Conservation (phyloP, 108 stramenopile species). For the Licmophora abbreviata region DNA sequence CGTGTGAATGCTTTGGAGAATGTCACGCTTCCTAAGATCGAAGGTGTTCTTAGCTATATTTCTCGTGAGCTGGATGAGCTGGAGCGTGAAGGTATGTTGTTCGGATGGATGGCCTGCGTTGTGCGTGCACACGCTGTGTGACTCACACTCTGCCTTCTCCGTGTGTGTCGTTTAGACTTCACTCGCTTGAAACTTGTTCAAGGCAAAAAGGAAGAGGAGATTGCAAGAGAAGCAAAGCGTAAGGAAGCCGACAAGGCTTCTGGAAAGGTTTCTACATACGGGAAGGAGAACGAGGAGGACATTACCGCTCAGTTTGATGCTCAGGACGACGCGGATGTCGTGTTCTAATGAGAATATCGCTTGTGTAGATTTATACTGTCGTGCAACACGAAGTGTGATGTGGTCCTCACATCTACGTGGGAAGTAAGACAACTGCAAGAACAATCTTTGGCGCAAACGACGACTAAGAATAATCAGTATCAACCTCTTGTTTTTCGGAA, state of each 20-base stretch:
- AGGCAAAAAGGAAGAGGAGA: conserved; percentile 64
- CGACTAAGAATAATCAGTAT: too few species aligned
- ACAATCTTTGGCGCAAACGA: too few species aligned
- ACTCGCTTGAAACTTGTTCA: conserved; percentile 96
- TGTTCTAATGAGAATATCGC: conserved; percentile 49
- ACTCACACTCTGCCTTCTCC: background rate
- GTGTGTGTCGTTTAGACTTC: conserved; percentile 50
- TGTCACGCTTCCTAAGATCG: conserved; percentile 97
- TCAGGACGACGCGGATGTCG: conserved; percentile 78
- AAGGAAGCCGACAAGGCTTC: conserved; percentile 10
- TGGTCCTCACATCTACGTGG: too few species aligned
- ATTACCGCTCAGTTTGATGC: conserved; percentile 78
- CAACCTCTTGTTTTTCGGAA: too few species aligned
- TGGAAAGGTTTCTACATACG: conserved; percentile 11
- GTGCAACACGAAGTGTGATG: background rate
- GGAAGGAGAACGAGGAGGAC: conserved; percentile 52
- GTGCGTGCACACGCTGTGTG: background rate
- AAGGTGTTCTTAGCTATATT: conserved; percentile 87
- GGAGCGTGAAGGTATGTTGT: conserved; percentile 75
- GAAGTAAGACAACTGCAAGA: too few species aligned
- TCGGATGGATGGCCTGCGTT: background rate
- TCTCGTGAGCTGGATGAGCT: conserved; percentile 96
- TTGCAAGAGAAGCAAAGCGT: conserved; percentile 21
- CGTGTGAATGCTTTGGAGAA: conserved; percentile 98
- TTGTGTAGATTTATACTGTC: background rate